A percentile compares a stretch with the other conserved stretches of the same genome.
Evolutionary conservation across 1,284 basidiomycete genomes (phyloP).

Genomic region (Mrakiaceae sp.): DNA sequence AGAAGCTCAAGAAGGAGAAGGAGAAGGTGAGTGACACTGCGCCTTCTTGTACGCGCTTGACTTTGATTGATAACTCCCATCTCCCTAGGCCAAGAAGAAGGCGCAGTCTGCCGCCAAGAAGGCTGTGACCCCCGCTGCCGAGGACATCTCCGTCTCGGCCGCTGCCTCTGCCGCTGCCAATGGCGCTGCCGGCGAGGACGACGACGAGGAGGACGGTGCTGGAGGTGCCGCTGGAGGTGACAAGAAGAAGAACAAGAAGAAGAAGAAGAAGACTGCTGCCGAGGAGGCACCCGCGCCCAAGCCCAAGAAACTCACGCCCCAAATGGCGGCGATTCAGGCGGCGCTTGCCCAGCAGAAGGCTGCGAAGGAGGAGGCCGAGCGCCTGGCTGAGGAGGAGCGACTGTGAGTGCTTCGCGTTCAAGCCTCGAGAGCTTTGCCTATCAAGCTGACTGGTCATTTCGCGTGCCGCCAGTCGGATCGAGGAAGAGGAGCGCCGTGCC

Average conservation of each 20-base stretch:
- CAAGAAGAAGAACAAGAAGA: conserved; percentile 69
- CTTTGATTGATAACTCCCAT: conserved; percentile 1
- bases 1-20: conserved; percentile 83
- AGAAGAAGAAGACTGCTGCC: conserved; percentile 74
- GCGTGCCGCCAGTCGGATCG: conserved; percentile 43
- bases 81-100: conserved; percentile 77
- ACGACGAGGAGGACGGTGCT: conserved; percentile 48
- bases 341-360: conserved; percentile 83
- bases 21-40: conserved; percentile 54
- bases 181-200: conserved; percentile 43
- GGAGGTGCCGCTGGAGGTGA: conserved; percentile 34
- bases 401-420: conserved; percentile 16
- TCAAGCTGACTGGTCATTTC: background rate
- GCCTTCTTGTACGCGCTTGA: background rate
- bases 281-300: conserved; percentile 51
- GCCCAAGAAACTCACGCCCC: conserved; percentile 55
- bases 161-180: conserved; percentile 26
- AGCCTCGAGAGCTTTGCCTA: background rate
- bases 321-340: conserved; percentile 59
- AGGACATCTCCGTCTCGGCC: conserved; percentile 20
- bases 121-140: conserved; percentile 35
- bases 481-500: conserved; percentile 67
- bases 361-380: conserved; percentile 64
- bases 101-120: conserved; percentile 83
- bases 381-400: conserved; percentile 59